Base-by-base conservation (phyloP, 768 basidiomycete genomes). In the Boletus sp. region DNA sequence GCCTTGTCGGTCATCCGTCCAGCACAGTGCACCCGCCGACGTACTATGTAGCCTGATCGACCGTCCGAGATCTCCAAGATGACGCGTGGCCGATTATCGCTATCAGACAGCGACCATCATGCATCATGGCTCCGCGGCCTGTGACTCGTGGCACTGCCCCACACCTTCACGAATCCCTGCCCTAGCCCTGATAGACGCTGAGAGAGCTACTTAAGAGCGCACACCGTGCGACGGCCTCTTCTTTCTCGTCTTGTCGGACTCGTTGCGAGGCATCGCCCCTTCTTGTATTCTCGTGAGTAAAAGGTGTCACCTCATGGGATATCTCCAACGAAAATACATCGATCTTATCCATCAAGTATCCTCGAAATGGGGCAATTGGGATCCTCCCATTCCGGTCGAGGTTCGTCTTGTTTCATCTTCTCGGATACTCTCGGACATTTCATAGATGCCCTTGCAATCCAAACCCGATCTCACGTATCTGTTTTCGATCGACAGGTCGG, bases 301-400 rank as follows among this genome's bases (percentile, higher is more conserved):
- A 47, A 17, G 1, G 14, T 21, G 14, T 37, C 52, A 27, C 21
- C 45, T 17, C 30, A 62, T 61, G 56, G 19, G 29, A 4, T 21
- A 7, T 27, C 55, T 62, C 5, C 63, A 65, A 4, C 65, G 74
- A 45, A 74, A 74, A 47, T 75, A 65, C 59, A 54, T 66, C 42
- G 74, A 74, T 38, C 70, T 74, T n/a, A 70, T 74, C 44, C 64
- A 30, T 1, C 40, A 53, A 0, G 58, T 47, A 5, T 67, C 71
- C 27, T 69, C 72, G 5, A 74, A 73, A 57, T 75, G 72, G 73
- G 72, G 61, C 42, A 74, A 68, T 53, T 75, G 70, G 72, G 71
- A 74, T 13, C 74, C 73, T 0, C 70, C 71, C 38, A 64, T 63
- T 41, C 62, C 62, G 9, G 57, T 75, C 38, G 56, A 67, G 62